phyloP scores from a whole-genome alignment of 176 grass and related monocot genomes.

The bread wheat (Triticum aestivum) region IWGSC_CS_RefSeq_v2.1 NC_057808.1:543457513-543458012 shows the following conservation, averaged over 20 bases:
- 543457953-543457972: constrained; percentile 55
- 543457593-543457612: constrained; percentile 88
- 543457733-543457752: constrained; percentile 82
- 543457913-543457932: constrained; percentile 82
- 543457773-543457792: neutral
- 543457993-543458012: neutral
- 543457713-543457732: constrained; percentile 72
- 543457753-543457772: constrained; percentile 74
- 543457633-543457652: constrained; percentile 66
- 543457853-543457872: constrained; percentile 99
- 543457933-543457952: constrained; percentile 73
- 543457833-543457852: constrained; percentile 89
- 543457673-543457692: constrained; percentile 96
- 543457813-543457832: constrained; percentile 63
- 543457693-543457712: constrained; percentile 73
- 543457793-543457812: neutral
- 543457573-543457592: constrained; percentile 89
- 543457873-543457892: constrained; percentile 98
- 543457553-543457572: constrained; percentile 81
- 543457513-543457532: constrained; percentile 89
- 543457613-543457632: constrained; percentile 92
- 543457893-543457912: constrained; percentile 87
- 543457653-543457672: constrained; percentile 93
- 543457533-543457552: constrained; percentile 85
- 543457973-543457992: neutral